A percentile compares a stretch with the other conserved stretches of the same genome.
Evolutionary conservation across 2,329 filamentous ascomycete genomes (phyloP).

Genomic region (Colletotrichum sidae): DNA sequence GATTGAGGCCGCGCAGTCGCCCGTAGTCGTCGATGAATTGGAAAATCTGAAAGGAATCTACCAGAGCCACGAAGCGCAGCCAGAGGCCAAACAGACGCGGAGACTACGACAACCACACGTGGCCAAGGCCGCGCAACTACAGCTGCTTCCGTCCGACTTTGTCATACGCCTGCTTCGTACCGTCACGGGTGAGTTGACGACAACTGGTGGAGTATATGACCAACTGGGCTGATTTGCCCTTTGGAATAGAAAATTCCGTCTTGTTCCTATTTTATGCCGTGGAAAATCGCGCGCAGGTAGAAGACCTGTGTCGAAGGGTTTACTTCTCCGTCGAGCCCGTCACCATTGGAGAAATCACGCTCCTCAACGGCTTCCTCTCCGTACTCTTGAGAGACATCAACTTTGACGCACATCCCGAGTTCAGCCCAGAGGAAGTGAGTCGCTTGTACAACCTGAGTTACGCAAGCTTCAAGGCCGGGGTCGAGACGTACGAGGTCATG

Average conservation of each 20-base stretch:
- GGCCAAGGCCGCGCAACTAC: neutral
- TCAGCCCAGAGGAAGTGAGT: slow-evolving; percentile 27
- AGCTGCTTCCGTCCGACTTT: slow-evolving; percentile 10
- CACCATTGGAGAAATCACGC: slow-evolving; percentile 33
- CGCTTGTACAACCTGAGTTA: slow-evolving; percentile 28
- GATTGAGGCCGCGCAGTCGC: slow-evolving; percentile 13
- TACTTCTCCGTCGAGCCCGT: slow-evolving; percentile 40
- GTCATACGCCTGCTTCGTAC: slow-evolving; percentile 10
- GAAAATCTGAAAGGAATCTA: slow-evolving; percentile 17
- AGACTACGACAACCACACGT: slow-evolving; percentile 3
- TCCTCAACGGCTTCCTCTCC: slow-evolving; percentile 37
- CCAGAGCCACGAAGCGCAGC: slow-evolving; percentile 6
- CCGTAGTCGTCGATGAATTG: slow-evolving; percentile 29
- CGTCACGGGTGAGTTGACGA: neutral
- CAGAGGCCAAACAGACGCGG: neutral
- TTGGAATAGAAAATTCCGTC: slow-evolving; percentile 6
- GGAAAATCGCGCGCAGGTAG: slow-evolving; percentile 32
- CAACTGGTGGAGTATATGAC: too few species aligned
- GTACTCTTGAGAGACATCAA: slow-evolving; percentile 37
- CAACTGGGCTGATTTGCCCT: too few species aligned
- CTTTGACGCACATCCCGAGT: slow-evolving; percentile 23
- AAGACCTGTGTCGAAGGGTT: slow-evolving; percentile 35
- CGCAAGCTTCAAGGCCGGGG: slow-evolving; percentile 34
- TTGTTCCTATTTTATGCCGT: slow-evolving; percentile 38
- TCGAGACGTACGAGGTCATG: slow-evolving; percentile 35